Evolutionary conservation across 2,329 filamentous ascomycete genomes (phyloP), one percentile per base, ranked within the genome.

Genomic region (Aureobasidium mangrovei): DNA sequence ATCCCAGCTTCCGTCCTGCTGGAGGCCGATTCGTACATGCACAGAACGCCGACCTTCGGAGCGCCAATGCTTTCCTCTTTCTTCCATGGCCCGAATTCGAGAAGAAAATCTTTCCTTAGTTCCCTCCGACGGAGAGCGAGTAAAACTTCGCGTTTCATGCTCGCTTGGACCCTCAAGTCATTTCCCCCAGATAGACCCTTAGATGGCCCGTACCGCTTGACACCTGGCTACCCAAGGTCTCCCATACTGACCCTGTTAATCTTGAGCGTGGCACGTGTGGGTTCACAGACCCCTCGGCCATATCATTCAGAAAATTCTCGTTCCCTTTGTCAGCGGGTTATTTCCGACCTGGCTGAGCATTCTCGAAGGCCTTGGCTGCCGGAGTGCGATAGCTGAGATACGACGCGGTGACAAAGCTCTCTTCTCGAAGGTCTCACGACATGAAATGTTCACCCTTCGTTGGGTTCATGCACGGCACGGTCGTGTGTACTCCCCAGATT

Each of bases 161-260:
- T 28, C 31, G 32, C 31, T 44, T 10, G 32, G 32, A 36, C 38
- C 12, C 27, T 31, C 38, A 32, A 35, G 18, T 38, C 31, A 53
- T 43, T 44, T 53, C 49, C 49, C 47, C 49, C 49, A 43, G 31
- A 31, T 5, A 51, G 49, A 53, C 49, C 49, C 49, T 53, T 39
- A 44, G 10, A 53, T 49, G 48, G 48, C 39, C 48, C 48, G 39
- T 42, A 43, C 48, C 48, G 40, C 49, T 44, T 53, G 49, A 53
- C 49, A 44, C 9, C 31, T 53, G 38, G 32, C 26, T 44, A 38
- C n/a, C 40, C 40, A 53, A 31, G 49, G 49, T 31, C 24, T 29
- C 18, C 32, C 31, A 31, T 44, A 53, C 29, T 28, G 18, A 38
- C 32, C 40, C 40, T 53, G 40, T 27, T 44, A 43, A 43, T 44